A percentile compares a stretch with the other conserved stretches of the same genome.
These are phyloP conservation scores for Pythium sp. DNA, from an alignment of 352 stramenopile genomes.

Conservation along the genomic window DNA sequence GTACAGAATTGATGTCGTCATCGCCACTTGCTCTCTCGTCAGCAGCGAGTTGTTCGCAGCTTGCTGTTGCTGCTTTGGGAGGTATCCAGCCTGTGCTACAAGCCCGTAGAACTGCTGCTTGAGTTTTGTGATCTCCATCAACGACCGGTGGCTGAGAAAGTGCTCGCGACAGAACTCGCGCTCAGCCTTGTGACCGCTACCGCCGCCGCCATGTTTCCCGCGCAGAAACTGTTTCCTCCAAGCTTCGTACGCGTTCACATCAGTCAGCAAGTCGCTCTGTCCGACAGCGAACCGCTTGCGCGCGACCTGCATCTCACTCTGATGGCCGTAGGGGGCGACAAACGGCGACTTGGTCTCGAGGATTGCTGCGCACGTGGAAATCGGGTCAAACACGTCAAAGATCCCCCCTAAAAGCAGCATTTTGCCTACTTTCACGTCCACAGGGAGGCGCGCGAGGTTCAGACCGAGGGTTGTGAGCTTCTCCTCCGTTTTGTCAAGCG, in stretches of 20 bases:
- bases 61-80: conserved; percentile 16
- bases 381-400: conserved; percentile 85
- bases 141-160: conserved; percentile 53
- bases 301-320: conserved; percentile 63
- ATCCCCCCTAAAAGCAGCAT: conserved; percentile 95
- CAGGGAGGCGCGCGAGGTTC: conserved; percentile 92
- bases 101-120: conserved; percentile 74
- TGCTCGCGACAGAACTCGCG: conserved; percentile 68
- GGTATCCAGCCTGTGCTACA: conserved; percentile 67
- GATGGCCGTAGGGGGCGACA: conserved; percentile 65
- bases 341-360: conserved; percentile 85
- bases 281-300: conserved; percentile 57
- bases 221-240: conserved; percentile 37
- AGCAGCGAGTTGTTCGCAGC: conserved; percentile 22
- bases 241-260: conserved; percentile 72
- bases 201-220: neutral
- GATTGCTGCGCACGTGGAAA: conserved; percentile 68
- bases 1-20: conserved; percentile 70
- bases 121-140: conserved; percentile 69
- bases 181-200: conserved; percentile 30
- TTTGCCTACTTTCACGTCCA: conserved; percentile 96
- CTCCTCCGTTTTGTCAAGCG: conserved; percentile 58
- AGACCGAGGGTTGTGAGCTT: conserved; percentile 92
- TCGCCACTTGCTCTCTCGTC: conserved; percentile 44
- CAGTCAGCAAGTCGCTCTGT: conserved; percentile 70